Evolutionary conservation across 192 early-diverging fungal species (phyloP).

Genomic region (Chytriomyces sp.): DNA sequence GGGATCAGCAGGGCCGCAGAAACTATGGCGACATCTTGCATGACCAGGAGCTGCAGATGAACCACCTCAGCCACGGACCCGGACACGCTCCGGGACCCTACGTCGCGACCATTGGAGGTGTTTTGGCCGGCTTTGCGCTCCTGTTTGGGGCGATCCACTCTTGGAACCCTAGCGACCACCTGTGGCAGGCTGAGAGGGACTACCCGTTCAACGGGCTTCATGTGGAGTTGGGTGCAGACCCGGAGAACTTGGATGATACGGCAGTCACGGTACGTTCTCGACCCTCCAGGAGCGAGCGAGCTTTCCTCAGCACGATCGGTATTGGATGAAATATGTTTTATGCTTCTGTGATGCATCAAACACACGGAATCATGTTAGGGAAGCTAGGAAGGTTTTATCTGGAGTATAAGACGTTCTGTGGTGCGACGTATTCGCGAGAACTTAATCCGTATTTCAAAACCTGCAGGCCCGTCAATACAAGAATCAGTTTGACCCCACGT

Average conservation of each 20-base stretch:
- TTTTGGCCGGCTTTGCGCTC: constrained; percentile 31
- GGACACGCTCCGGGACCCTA: constrained; percentile 28
- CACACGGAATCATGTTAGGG: background rate
- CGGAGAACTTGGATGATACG: constrained; percentile 45
- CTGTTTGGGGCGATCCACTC: constrained; percentile 24
- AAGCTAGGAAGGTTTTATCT: too few relatives aligned
- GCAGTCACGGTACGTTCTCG: constrained; percentile 33
- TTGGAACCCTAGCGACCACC: constrained; percentile 46
- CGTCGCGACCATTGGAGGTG: constrained; percentile 27
- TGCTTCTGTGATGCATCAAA: background rate
- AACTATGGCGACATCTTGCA: constrained; percentile 56
- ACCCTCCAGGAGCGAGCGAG: too few relatives aligned
- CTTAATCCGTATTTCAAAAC: background rate
- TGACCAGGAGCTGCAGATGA: constrained; percentile 48
- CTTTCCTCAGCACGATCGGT: background rate
- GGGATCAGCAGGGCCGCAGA: constrained; percentile 58
- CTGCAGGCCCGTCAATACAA: constrained; percentile 29
- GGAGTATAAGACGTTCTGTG: too few relatives aligned
- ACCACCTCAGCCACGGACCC: constrained; percentile 47
- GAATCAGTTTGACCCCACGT: constrained; percentile 23
- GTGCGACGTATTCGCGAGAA: too few relatives aligned
- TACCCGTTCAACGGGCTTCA: constrained; percentile 56
- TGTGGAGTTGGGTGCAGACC: constrained; percentile 57
- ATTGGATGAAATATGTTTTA: background rate
- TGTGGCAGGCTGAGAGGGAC: constrained; percentile 49